Evolutionary conservation across 371 early-diverging fungal genomes (phyloP).

Genomic region (Apophysomyces variabilis): DNA sequence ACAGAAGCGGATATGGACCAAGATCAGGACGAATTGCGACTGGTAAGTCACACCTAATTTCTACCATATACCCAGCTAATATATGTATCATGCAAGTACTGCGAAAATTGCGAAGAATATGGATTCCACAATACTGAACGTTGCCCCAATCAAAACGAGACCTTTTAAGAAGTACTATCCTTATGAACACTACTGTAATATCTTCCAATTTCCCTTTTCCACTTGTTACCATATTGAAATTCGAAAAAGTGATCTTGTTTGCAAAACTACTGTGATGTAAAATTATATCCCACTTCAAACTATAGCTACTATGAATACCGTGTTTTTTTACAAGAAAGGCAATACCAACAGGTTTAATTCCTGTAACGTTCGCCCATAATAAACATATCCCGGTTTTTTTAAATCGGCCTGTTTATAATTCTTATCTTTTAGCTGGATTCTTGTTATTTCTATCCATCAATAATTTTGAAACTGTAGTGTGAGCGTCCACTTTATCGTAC

Average conservation of each 20-base stretch:
- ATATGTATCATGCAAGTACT: slow-evolving; percentile 13
- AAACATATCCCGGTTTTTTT: no score
- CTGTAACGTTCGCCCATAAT: no score
- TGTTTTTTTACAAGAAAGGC: no score
- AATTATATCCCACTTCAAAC: no score
- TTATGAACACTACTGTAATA: background rate
- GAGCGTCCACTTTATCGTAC: no score
- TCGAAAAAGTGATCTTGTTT: background rate
- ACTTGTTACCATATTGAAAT: background rate
- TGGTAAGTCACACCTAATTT: background rate
- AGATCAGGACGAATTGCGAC: background rate
- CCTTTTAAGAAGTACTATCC: slow-evolving; percentile 19
- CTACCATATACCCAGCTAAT: background rate
- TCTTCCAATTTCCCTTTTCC: background rate
- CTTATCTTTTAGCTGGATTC: no score
- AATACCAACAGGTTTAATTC: no score
- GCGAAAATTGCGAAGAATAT: slow-evolving; percentile 31
- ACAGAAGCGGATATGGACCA: slow-evolving; percentile 31
- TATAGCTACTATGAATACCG: no score
- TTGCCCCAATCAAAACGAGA: slow-evolving; percentile 31
- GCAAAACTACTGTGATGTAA: no score
- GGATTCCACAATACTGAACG: slow-evolving; percentile 21
- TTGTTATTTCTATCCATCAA: no score
- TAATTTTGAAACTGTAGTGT: no score
- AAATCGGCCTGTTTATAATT: no score